phyloP scores from a whole-genome alignment of 306 rosid genomes.

The Rubus idaeus region DNA sequence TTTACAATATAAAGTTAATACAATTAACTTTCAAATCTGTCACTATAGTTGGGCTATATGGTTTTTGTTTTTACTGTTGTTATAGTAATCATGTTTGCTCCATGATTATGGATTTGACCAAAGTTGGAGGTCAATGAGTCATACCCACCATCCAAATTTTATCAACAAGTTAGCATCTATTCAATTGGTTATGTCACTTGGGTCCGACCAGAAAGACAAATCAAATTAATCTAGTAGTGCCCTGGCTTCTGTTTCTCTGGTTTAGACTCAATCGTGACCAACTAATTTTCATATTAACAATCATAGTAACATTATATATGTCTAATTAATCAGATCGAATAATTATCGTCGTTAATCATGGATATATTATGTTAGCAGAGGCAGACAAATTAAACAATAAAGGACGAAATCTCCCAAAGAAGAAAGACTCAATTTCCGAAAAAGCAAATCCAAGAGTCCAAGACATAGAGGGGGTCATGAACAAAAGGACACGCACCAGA shows the following conservation, averaged over 20 bases:
- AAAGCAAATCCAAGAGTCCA: constrained; percentile 19
- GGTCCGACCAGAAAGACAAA: constrained; percentile 25
- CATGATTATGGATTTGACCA: constrained; percentile 24
- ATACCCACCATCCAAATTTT: constrained; percentile 31
- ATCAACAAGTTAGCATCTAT: constrained; percentile 22
- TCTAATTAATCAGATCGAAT: neutral
- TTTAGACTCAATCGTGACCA: constrained; percentile 6
- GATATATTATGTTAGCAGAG: neutral
- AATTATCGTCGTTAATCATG: neutral
- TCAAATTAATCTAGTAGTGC: constrained; percentile 8
- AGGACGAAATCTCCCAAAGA: constrained; percentile 21
- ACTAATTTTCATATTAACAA: neutral
- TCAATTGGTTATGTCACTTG: constrained; percentile 24
- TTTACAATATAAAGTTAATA: neutral
- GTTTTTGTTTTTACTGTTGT: neutral
- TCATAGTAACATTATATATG: neutral
- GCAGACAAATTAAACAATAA: neutral
- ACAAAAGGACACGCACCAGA: constrained; percentile 20
- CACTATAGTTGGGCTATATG: neutral
- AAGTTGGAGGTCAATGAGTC: constrained; percentile 30
- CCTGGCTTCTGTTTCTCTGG: neutral
- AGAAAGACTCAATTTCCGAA: constrained; percentile 21
- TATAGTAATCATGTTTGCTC: neutral
- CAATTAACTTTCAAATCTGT: neutral
- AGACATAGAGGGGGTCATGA: constrained; percentile 26